Base-by-base conservation (phyloP, 2,329 filamentous ascomycete species). In the Septoria petroselini region DNA sequence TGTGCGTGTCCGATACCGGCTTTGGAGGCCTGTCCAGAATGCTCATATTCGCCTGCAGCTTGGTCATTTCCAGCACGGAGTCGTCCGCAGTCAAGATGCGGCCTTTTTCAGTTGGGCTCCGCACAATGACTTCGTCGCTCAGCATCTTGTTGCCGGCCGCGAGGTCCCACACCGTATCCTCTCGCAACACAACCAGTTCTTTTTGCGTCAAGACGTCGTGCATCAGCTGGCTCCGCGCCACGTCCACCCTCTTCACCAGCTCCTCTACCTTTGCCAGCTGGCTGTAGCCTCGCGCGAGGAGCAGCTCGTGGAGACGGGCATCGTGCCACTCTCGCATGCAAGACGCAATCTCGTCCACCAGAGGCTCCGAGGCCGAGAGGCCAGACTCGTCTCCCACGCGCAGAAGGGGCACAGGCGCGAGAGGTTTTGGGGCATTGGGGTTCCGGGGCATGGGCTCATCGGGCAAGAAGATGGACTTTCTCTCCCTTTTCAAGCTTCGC, bases 281-380 rank as follows among this genome's bases (percentile, higher is more conserved):
- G 41, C 79, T 74, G 70, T 98, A 98, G 66, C 91, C 83, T 53
- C 89, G 81, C 15, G 83, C 83, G 7, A 98, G 79, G 1, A 98
- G 78, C 18, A 97, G 77, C 66, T 95, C 89, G 71, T 98, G 94
- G 12, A 98, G 78, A 65, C 96, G 94, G 14, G 91, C 95, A 15
- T 93, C 95, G 72, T 98, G 91, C 94, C 93, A 98, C 77, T 98
- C 93, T 61, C 93, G 83, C 56, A 98, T 73, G 67, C 93, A 98
- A 3, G 91, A 96, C 11, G 93, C 91, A 62, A 98, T 97, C 69
- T 98, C 93, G 70, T 98, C 93, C 18, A 98, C 91, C 54, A 98
- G 72, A 2, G 93, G 93, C 68, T 98, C 94, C 7, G 87, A 84
- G 12, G 81, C 77, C 4, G 90, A 96, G 0, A 89, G 95, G 1